Evolutionary conservation across 352 stramenopile species (phyloP), one percentile per base, ranked within the genome.

Genomic region (Thalassiosira pacifica): DNA sequence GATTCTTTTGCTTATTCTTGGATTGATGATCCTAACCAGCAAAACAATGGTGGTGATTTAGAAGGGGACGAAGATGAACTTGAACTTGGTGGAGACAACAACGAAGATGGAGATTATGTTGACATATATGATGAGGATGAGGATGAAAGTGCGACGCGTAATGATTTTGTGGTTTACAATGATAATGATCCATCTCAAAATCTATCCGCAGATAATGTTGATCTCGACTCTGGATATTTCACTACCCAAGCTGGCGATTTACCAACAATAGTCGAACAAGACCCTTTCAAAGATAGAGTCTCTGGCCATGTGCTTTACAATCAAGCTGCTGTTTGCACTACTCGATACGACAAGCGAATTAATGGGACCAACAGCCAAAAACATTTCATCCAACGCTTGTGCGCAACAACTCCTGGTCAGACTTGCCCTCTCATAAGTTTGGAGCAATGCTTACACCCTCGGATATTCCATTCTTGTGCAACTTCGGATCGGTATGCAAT

Each of bases 211-310:
- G 53, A 63, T 63, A 63, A 63, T 16, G 31, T 63, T 31, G 53
- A 63, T 31, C 53, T 1, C 42, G 31, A 69, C 13, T n/a, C 6
- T n/a, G 24, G 40, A 27, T 67, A 76, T 65, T 19, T 74, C 10
- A 76, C 75, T 11, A 82, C 75, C 1, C 9, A 82, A 31, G 31
- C 75, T 27, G 65, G 65, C 5, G 64, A 76, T 52, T 3, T 52
- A n/a, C 63, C 64, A 37, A 52, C 11, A 1, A 53, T 27, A 11
- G 19, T 82, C 19, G n/a, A 68, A 19, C 64, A 82, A 40, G 31
- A 67, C 34, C 63, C 1, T 40, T 11, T 19, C 11, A 74, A 10
- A 13, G 34, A 60, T 27, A 24, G 22, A 57, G 65, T 82, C 1
- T 19, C n/a, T 22, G 65, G 75, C 32, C 53, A 63, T 63, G 53